phyloP scores from a whole-genome alignment of 495 filamentous ascomycete species.

The Halenospora varia region DNA sequence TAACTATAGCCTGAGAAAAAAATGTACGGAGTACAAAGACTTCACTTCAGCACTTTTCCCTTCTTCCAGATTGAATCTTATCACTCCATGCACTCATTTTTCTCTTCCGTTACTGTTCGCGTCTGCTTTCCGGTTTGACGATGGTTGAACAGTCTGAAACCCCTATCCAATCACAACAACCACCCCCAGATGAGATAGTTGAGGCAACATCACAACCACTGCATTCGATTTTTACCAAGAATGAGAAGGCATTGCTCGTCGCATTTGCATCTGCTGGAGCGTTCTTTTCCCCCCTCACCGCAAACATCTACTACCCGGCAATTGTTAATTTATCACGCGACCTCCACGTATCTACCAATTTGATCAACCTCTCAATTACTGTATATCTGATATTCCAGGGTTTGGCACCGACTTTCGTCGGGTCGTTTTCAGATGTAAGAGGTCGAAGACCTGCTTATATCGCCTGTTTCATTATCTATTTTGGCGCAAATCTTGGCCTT shows the following conservation, averaged over 20 bases:
- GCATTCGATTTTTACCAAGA: neutral
- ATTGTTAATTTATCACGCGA: slow-evolving; percentile 50
- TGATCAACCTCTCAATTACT: slow-evolving; percentile 62
- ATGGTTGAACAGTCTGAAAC: too few relatives aligned
- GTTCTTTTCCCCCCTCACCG: slow-evolving; percentile 68
- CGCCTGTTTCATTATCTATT: slow-evolving; percentile 46
- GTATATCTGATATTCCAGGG: slow-evolving; percentile 48
- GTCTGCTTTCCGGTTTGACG: too few relatives aligned
- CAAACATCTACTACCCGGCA: slow-evolving; percentile 69
- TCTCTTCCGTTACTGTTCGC: too few relatives aligned
- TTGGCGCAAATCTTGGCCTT: slow-evolving; percentile 49
- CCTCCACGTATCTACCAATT: slow-evolving; percentile 46
- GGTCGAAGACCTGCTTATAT: slow-evolving; percentile 54
- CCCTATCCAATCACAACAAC: too few relatives aligned
- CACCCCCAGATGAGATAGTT: neutral
- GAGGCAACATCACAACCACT: neutral
- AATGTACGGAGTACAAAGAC: too few relatives aligned
- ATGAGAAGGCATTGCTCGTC: slow-evolving; percentile 56
- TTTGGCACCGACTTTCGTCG: slow-evolving; percentile 52
- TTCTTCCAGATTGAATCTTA: too few relatives aligned
- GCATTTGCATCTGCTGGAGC: slow-evolving; percentile 54
- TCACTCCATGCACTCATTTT: too few relatives aligned
- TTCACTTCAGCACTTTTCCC: too few relatives aligned
- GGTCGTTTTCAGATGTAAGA: slow-evolving; percentile 47
- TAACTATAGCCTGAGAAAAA: too few relatives aligned